Percentiles rank a stretch among this genome's conserved stretches.
phyloP scores from a whole-genome alignment of 129 eudicot species.

The Rutidosis leptorrhynchoides region DNA sequence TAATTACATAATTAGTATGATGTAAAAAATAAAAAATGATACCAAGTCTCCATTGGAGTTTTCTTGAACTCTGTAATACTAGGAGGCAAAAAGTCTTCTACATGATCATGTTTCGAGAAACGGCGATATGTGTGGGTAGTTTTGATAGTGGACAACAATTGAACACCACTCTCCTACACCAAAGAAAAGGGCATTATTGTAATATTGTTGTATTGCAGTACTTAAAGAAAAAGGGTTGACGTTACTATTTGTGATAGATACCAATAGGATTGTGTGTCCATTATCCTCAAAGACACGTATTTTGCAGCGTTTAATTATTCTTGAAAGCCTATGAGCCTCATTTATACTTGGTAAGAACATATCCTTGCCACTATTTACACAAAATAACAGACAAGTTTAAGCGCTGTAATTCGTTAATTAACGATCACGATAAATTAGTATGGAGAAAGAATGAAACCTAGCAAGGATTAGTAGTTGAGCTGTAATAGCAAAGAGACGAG shows the following conservation, averaged over 20 bases:
- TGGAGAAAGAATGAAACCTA: conserved; percentile 29
- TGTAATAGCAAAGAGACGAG: conserved; percentile 49
- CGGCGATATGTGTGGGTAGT: conserved; percentile 57
- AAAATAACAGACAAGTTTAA: background rate
- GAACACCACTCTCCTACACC: conserved; percentile 82
- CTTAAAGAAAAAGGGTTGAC: background rate
- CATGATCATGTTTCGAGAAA: conserved; percentile 51
- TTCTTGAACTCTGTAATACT: conserved; percentile 66
- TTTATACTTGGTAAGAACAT: conserved; percentile 50
- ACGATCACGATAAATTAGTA: background rate
- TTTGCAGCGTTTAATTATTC: conserved; percentile 43
- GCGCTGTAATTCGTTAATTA: background rate
- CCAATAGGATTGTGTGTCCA: conserved; percentile 72
- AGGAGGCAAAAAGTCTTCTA: conserved; percentile 68
- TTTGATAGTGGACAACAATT: conserved; percentile 61
- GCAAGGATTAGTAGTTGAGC: conserved; percentile 48
- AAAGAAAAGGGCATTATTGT: background rate
- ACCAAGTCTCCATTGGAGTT: conserved; percentile 35
- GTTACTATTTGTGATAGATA: conserved; percentile 18
- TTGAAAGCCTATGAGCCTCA: conserved; percentile 65
- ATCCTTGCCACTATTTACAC: conserved; percentile 59
- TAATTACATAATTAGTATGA: background rate
- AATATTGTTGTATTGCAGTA: background rate
- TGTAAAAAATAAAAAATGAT: background rate
- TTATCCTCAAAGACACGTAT: conserved; percentile 48